Conservation (phyloP, 768 basidiomycete genomes). For the Leccinum truebloodii region DNA sequence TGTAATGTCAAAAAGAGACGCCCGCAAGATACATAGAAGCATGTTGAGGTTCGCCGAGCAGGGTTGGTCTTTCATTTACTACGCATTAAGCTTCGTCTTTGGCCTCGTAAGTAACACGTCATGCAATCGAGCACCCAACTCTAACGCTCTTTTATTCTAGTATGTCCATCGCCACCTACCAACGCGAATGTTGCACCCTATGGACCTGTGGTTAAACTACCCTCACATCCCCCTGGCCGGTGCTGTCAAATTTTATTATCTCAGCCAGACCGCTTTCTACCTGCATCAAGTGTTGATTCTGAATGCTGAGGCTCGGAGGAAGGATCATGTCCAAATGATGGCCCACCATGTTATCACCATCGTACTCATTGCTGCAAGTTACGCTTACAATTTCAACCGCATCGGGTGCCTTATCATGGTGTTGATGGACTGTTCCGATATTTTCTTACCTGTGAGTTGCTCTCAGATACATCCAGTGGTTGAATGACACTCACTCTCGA, state of each 20-base stretch:
- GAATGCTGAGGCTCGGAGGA: conserved; percentile 88
- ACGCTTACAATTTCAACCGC: conserved; percentile 81
- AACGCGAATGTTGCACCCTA: conserved; percentile 61
- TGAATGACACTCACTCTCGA: conserved; percentile 1
- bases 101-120: conserved; percentile 70
- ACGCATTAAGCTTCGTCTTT: conserved; percentile 68
- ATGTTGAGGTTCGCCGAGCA: conserved; percentile 93
- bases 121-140: not conserved
- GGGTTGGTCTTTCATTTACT: conserved; percentile 87
- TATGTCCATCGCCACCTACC: conserved; percentile 79
- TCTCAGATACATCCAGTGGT: not conserved
- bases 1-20: conserved; percentile 45
- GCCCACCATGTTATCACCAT: conserved; percentile 92
- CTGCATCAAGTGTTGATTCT: conserved; percentile 88
- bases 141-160: conserved; percentile 42
- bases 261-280: conserved; percentile 86
- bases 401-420: conserved; percentile 89
- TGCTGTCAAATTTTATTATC: conserved; percentile 87
- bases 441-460: conserved; percentile 80
- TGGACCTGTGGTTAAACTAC: conserved; percentile 74
- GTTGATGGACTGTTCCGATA: conserved; percentile 94
- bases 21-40: conserved; percentile 63
- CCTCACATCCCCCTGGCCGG: conserved; percentile 82
- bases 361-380: conserved; percentile 72
- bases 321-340: conserved; percentile 97